A percentile compares a stretch with the other conserved stretches of the same genome.
Conservation (phyloP, 495 filamentous ascomycete genomes). For the Xylaria cubensis region DNA sequence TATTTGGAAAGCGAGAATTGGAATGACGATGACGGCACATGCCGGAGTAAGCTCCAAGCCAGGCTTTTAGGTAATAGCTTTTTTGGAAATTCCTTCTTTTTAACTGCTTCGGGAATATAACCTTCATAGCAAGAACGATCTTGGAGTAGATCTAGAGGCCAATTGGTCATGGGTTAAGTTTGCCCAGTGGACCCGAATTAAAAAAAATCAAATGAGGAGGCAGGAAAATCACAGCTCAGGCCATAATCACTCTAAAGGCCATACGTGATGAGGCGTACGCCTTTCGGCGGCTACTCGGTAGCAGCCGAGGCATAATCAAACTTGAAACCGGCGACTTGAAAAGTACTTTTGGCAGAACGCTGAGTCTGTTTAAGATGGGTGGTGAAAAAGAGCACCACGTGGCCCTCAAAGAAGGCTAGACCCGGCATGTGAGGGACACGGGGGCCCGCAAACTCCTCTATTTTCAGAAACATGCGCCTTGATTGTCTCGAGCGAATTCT, state of each 20-base stretch:
- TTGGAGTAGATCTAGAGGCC: not conserved
- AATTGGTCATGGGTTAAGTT: not conserved
- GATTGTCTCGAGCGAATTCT: constrained; percentile 3
- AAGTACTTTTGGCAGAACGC: not conserved
- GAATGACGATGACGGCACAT: not conserved
- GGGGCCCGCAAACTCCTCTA: constrained; percentile 11
- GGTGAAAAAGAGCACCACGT: constrained; percentile 20
- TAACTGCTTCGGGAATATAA: not conserved
- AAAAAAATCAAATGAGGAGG: not conserved
- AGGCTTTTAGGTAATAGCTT: not conserved
- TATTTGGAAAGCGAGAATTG: not conserved
- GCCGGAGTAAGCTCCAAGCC: not conserved
- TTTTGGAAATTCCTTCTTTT: not conserved
- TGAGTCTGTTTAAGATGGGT: constrained; percentile 13
- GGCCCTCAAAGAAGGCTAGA: constrained; percentile 6
- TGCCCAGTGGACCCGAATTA: not conserved
- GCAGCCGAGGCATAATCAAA: constrained; percentile 9
- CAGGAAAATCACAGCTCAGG: not conserved
- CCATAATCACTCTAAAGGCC: not conserved
- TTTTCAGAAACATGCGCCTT: constrained; percentile 5
- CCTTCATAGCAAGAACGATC: not conserved
- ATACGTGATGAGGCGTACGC: not conserved
- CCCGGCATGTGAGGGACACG: constrained; percentile 11
- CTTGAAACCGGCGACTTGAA: constrained; percentile 9
- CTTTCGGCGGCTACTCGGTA: constrained; percentile 15